Evolutionary conservation across 2,329 filamentous ascomycete species (phyloP).

Genomic region (Cordyceps fumosorosea): DNA sequence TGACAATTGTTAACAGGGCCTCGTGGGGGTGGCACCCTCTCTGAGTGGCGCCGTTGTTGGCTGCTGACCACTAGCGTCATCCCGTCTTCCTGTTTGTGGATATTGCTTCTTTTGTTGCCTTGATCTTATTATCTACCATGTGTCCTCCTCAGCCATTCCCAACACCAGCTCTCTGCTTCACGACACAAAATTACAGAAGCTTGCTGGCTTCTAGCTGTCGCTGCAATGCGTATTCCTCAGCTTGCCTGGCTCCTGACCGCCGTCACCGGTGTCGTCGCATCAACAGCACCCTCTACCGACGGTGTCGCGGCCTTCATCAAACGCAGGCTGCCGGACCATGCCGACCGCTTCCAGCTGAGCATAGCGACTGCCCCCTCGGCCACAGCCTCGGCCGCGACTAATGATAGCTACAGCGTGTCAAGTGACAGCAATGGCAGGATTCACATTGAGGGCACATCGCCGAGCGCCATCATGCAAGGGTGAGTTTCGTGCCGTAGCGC

Average conservation of each 20-base stretch:
- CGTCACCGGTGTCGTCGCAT: background rate
- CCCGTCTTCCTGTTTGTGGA: background rate
- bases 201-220: background rate
- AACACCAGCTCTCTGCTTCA: background rate
- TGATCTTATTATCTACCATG: background rate
- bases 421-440: slow-evolving; percentile 16
- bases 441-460: slow-evolving; percentile 14
- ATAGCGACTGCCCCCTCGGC: background rate
- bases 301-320: slow-evolving; percentile 16
- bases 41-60: background rate
- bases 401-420: slow-evolving; percentile 16
- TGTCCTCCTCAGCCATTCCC: too few relatives aligned
- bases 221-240: background rate
- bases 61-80: background rate
- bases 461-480: slow-evolving; percentile 17
- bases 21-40: background rate
- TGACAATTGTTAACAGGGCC: background rate
- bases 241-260: background rate
- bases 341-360: slow-evolving; percentile 14
- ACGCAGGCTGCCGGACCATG: slow-evolving; percentile 17
- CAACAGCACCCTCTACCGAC: background rate
- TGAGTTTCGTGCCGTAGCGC: background rate
- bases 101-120: background rate
- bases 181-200: background rate
- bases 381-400: background rate